A percentile compares a stretch with the other conserved stretches of the same genome.
phyloP scores from a whole-genome alignment of 306 rosid genomes.

The Rosa multiflora region DNA sequence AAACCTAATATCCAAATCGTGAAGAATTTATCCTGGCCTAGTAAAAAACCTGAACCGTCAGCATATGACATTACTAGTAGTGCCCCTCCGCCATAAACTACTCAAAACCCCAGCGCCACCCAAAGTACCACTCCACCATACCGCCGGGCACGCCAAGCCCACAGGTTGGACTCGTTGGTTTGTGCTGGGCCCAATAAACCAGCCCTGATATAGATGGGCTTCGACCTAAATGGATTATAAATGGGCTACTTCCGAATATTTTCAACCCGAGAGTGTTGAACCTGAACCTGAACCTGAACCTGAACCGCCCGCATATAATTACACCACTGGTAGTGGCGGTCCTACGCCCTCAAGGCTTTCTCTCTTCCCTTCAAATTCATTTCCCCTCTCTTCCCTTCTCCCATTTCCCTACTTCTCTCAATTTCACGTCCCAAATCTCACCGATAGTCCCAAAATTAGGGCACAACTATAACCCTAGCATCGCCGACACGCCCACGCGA shows the following conservation, averaged over 20 bases:
- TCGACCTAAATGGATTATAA: background rate
- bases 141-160: too few relatives aligned
- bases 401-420: background rate
- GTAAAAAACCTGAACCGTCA: too few relatives aligned
- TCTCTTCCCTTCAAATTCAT: conserved; percentile 10
- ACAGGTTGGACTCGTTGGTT: too few relatives aligned
- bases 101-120: too few relatives aligned
- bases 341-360: background rate
- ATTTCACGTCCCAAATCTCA: background rate
- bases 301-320: background rate
- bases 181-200: too few relatives aligned
- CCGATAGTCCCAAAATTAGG: conserved; percentile 1
- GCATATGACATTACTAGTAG: too few relatives aligned
- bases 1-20: too few relatives aligned
- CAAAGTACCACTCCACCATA: too few relatives aligned
- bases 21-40: too few relatives aligned
- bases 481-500: background rate
- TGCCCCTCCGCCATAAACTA: too few relatives aligned
- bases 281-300: background rate
- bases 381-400: conserved; percentile 11
- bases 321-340: background rate
- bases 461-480: background rate
- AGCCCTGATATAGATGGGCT: background rate
- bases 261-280: background rate
- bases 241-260: background rate